phyloP scores from a whole-genome alignment of 2,329 filamentous ascomycete species.

The Clonostachys rosea region DNA sequence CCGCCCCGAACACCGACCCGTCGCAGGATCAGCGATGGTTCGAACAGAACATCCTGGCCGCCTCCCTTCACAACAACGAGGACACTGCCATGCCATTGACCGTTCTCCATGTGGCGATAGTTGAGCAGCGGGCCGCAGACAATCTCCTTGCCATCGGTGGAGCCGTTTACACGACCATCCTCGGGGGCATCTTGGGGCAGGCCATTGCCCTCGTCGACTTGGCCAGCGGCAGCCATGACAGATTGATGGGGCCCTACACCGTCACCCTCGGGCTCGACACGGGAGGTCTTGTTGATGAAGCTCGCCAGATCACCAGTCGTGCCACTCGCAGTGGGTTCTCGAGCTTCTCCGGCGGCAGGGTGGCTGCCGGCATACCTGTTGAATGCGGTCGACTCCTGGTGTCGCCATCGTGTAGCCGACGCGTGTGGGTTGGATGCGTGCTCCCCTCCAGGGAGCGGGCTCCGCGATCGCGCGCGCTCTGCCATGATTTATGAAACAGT shows the following conservation, averaged over 20 bases:
- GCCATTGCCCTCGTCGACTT: slow-evolving; percentile 20
- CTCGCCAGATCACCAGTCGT: slow-evolving; percentile 46
- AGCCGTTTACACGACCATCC: slow-evolving; percentile 8
- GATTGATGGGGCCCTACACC: slow-evolving; percentile 35
- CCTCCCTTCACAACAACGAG: slow-evolving; percentile 76
- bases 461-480: background rate
- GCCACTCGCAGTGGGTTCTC: slow-evolving; percentile 24
- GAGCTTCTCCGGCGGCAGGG: slow-evolving; percentile 12
- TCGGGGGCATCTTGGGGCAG: slow-evolving; percentile 7
- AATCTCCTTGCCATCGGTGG: slow-evolving; percentile 51
- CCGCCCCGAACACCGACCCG: slow-evolving; percentile 22
- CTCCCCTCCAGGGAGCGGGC: slow-evolving; percentile 19
- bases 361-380: slow-evolving; percentile 37
- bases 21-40: slow-evolving; percentile 55
- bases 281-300: slow-evolving; percentile 45
- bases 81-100: slow-evolving; percentile 79
- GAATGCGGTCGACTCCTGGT: slow-evolving; percentile 57
- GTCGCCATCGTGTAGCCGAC: slow-evolving; percentile 55
- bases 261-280: slow-evolving; percentile 36
- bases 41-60: slow-evolving; percentile 48
- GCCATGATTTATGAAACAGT: background rate
- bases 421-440: slow-evolving; percentile 44
- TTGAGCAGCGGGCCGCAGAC: slow-evolving; percentile 73
- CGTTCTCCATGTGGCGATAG: slow-evolving; percentile 70
- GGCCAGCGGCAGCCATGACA: slow-evolving; percentile 37